Evolutionary conservation across 2,329 filamentous ascomycete genomes (phyloP), one percentile per base, ranked within the genome.

Genomic region (Pseudogymnoascus sp.): DNA sequence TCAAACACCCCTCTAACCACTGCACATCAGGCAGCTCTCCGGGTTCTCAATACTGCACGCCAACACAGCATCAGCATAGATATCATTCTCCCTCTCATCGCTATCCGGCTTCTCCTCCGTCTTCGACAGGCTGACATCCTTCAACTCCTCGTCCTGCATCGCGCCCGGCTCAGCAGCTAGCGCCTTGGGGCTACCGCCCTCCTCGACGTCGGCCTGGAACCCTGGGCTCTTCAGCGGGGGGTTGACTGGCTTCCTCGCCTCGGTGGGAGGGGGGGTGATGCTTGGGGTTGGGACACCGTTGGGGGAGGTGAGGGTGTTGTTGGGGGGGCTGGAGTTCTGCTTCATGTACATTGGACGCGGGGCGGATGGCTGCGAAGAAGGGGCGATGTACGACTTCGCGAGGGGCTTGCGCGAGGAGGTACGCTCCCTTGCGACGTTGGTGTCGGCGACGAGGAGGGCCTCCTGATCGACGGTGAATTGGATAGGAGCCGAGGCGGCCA

Each of bases 391-490:
- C 1, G 67, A 79, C 2, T 82, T 78, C 10, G 84, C 82, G 21
- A 82, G 80, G 14, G 80, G 80, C 65, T 90, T 84, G 82, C 92
- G 94, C 81, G 90, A 92, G 66, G 81, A 75, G 37, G 79, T 74
- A 63, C 79, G 79, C 67, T 85, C 79, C 65, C 86, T 87, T 68
- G 88, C 86, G 56, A 92, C 80, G 70, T 88, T 90, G 68, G 86
- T 90, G 74, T 99, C 94, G 40, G 85, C 85, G 56, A 96, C 86
- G 80, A 92, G 91, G 70, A 99, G 86, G 63, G 91, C 90, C 77
- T 96, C 91, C 78, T 99, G 93, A 75, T 99, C 94, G 73, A 99
- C 94, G 4, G 94, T 99, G 81, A 99, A 99, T 78, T 99, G 94
- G 69, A 99, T 99, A 62, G 94, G 94, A 56, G 92, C 92, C 16